Evolutionary conservation across 2,329 filamentous ascomycete genomes (phyloP), one percentile per base, ranked within the genome.

Genomic region (Fusarium staphyleae): DNA sequence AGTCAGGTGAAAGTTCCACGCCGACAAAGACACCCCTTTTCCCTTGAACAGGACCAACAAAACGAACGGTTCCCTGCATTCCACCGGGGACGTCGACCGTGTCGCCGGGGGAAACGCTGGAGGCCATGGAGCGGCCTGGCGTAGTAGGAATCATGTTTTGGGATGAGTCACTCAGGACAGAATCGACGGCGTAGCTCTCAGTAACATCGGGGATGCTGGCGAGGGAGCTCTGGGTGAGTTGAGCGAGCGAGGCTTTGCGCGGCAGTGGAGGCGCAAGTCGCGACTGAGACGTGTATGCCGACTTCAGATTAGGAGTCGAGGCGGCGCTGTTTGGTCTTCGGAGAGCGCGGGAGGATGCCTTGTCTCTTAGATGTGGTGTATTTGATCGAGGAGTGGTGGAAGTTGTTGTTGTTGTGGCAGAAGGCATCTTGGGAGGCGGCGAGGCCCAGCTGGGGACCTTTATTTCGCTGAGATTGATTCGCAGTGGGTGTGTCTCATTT

Each of bases 21-120:
- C 95, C 95, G 26, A 91, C 92, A 78, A 99, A 99, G 15, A 85
- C 84, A 43, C 95, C 95, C 65, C 89, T 91, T 78, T 96, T 97
- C 59, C 93, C 93, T 65, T 87, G 85, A 33, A 99, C 93, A 32
- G 81, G 80, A 36, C 95, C 95, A 57, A 98, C 80, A 70, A 96
- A 99, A 71, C 90, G 93, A 63, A 98, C 87, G 2, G 86, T 89
- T 41, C 95, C 95, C 63, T 88, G 80, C 92, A 99, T 96, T 72
- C 88, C 91, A 34, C 95, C 95, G 2, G 93, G 93, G 39, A 97
- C 93, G 65, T 97, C 93, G 57, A 97, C 93, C 28, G 81, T 73
- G 70, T 97, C 93, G 62, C 93, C 93, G 33, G 95, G 81, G 60
- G 86, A 82, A 55, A 96, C 74, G 56, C 78, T 70, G 45, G 82